Evolutionary conservation across 1,284 basidiomycete genomes (phyloP), one percentile per base, ranked within the genome.

Genomic region (Wolfiporia cocos): DNA sequence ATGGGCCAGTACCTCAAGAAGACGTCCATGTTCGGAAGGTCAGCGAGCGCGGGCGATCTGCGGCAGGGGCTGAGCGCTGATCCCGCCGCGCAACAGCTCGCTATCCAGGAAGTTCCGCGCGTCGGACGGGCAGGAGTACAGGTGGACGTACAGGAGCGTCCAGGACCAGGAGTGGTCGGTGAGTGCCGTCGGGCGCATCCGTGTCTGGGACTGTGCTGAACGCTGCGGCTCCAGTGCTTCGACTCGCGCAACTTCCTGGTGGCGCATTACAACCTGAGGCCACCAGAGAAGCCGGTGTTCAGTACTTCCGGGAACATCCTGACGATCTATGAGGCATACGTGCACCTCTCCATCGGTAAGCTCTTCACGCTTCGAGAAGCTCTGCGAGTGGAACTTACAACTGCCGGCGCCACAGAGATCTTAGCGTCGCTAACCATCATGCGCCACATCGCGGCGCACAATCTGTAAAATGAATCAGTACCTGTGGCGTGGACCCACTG

Each of bases 111-210:
- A 81, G 59, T 86, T 86, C 50, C 64, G 60, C 23, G 81, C 69
- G 18, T 76, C 75, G 29, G 81, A 85, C 54, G 80, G 78, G 18
- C 67, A 69, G 19, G 79, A 83, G 52, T 85, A 85, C 50, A 69
- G 68, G 52, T 86, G 83, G 83, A 69, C 71, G 31, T 63, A 74
- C 58, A 67, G 67, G 33, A 67, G 63, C 37, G 57, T 70, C 31
- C 62, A 68, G 19, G 75, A 71, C 17, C 77, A 82, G 41, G 79
- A 85, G 62, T 86, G 82, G 82, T 70, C 79, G 52, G 82, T 86
- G 54, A 52, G 78, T 70, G 40, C 3, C 7, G 9, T 10, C 43
- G 21, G 22, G 24, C 17, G 5, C 36, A 21, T 28, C 36, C 11
- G 34, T 15, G 34, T 22, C 40, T 37, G 31, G 46, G 35, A n/a